Evolutionary conservation across 1,284 basidiomycete genomes (phyloP), one percentile per base, ranked within the genome.

Genomic region (Trichosporon asahii): DNA sequence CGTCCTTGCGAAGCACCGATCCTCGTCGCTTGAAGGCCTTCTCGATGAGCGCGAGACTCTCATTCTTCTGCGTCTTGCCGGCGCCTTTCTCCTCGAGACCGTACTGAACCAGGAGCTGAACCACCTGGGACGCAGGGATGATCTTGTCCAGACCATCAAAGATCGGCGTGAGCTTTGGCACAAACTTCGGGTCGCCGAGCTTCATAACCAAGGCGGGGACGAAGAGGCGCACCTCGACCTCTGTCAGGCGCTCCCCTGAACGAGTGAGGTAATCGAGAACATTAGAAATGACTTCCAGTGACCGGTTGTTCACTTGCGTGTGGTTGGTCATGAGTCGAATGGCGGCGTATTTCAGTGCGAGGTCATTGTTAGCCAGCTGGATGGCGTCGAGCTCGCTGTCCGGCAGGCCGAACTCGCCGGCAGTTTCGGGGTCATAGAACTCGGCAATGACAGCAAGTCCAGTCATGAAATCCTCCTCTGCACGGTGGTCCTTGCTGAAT

Each of bases 401-500:
- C 7, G 84, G 75, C 31, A 88, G 73, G 1, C 86, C 89, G 67
- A 86, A 88, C 67, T 84, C 85, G 64, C 90, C 88, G 57, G 91
- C 88, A 14, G 88, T 88, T 60, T 86, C 85, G 66, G 86, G 82
- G 70, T 87, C 84, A 85, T 91, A 94, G 79, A 94, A 90, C 33
- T 95, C 91, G 72, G 89, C 86, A 60, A 96, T 86, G 66, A 86
- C 86, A 1, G 87, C 86, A 66, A 99, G 84, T 0, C 91, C 97
- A 27, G 88, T 86, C 70, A 98, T 88, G 77, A 92, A 91, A 80
- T 99, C 97, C 77, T 95, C 95, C 75, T 99, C 91, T 1, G 95
- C 93, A 75, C 92, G 93, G 82, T 99, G 96, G 79, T 98, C 96
- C 74, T 92, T 93, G 79, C 95, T 97, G 85, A 99, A 99, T 60